Conservation (phyloP, 139 green algal species). For the Chlamydomonas asymmetrica region DNA sequence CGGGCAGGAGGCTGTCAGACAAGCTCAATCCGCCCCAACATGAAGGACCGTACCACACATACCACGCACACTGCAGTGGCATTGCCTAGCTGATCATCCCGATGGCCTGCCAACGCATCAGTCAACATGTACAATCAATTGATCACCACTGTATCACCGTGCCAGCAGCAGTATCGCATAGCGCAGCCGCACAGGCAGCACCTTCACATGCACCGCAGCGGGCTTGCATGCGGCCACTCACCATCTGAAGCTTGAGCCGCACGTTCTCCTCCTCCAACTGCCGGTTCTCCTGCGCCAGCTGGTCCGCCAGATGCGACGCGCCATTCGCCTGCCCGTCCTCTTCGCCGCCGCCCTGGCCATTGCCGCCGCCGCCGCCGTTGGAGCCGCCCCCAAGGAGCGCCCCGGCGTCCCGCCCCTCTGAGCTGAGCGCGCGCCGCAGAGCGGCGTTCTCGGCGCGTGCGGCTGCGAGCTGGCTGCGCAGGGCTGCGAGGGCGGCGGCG, state of each 20-base stretch:
- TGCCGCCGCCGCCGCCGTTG: background rate
- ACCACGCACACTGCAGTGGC: no score
- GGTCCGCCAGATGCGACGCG: conserved; percentile 56
- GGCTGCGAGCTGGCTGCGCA: conserved; percentile 74
- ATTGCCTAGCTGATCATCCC: no score
- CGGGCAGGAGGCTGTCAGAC: no score
- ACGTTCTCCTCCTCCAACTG: conserved; percentile 62
- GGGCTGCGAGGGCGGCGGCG: conserved; percentile 70
- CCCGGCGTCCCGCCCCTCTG: background rate
- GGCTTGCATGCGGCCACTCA: conserved; percentile 39
- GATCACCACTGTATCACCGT: no score
- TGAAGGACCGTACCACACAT: no score
- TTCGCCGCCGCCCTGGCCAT: background rate
- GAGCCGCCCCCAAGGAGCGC: no score
- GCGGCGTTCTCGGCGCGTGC: conserved; percentile 57
- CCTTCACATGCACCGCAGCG: conserved; percentile 17
- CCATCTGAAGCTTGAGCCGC: conserved; percentile 64
- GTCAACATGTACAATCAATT: no score
- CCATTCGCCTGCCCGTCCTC: conserved; percentile 47
- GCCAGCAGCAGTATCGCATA: no score
- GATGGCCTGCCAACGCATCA: no score
- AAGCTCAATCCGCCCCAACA: no score
- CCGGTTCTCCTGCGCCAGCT: conserved; percentile 53
- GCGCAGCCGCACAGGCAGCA: conserved; percentile 1
- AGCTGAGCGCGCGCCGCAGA: conserved; percentile 22